Evolutionary conservation across 495 filamentous ascomycete species (phyloP), one percentile per base, ranked within the genome.

Genomic region (Aspergillus diversus): DNA sequence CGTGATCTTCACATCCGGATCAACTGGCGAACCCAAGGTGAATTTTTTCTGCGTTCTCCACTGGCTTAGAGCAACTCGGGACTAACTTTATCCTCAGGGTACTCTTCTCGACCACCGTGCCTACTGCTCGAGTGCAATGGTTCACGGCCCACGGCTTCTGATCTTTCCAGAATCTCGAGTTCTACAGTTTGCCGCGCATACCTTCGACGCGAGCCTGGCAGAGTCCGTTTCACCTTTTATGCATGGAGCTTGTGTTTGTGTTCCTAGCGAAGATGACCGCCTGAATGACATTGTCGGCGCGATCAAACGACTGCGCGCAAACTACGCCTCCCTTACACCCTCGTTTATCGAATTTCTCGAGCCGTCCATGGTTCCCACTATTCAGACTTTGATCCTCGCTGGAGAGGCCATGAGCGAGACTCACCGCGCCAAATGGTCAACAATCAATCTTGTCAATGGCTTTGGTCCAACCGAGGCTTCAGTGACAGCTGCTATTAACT

Each of bases 381-480:
- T 84, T 47, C 73, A 81, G 50, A 61, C 72, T 5, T 70, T 84
- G n/a, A 68, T 75, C 0, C 75, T 71, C 37, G 81, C 80, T 59
- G 81, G 81, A 32, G 81, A 84, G 66, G 75, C 83, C 58, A 76
- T 86, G 7, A 73, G 69, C 1, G 83, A 82, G 51, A 89, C 75
- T 16, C 74, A 81, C 32, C 63, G 70, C 4, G 70, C 84, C 0
- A 72, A 71, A 16, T 55, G 21, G 21, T 27, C 21, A 27, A 27
- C 21, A 27, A 27, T 27, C 21, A 27, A 27, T 2, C 21, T 88
- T 1, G 73, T 87, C 32, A 87, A 86, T 60, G 83, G 75, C 0
- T 89, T 89, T 57, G 86, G 87, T 0, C 86, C 86, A 3, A 83
- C 81, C 0, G 87, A 89, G 55, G 77, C 78, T 6, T 71, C 72